phyloP scores from a whole-genome alignment of 768 basidiomycete genomes.

The Tricholoma hemisulphureum region DNA sequence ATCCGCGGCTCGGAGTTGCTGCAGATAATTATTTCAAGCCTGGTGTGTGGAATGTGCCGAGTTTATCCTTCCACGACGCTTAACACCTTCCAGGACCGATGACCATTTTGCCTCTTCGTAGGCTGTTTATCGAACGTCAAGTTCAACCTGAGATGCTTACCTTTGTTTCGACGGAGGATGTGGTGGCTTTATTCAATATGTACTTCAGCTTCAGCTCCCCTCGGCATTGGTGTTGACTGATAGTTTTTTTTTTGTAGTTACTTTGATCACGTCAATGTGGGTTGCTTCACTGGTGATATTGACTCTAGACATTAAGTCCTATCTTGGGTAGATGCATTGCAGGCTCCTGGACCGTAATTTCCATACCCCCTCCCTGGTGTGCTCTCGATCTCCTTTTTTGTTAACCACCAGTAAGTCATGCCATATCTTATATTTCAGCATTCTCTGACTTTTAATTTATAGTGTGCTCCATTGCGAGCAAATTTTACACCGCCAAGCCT shows the following conservation, averaged over 20 bases:
- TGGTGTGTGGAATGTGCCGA: slow-evolving; percentile 43
- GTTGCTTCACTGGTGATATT: slow-evolving; percentile 21
- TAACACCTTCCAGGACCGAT: slow-evolving; percentile 63
- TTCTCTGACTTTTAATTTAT: slow-evolving; percentile 4
- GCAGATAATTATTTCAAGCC: slow-evolving; percentile 92
- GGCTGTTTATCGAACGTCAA: slow-evolving; percentile 84
- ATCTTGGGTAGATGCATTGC: slow-evolving; percentile 60
- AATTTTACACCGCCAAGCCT: slow-evolving; percentile 79
- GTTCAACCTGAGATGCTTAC: slow-evolving; percentile 92
- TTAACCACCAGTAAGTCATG: slow-evolving; percentile 78
- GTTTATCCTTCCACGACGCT: slow-evolving; percentile 1
- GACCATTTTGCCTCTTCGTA: slow-evolving; percentile 79
- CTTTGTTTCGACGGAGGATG: slow-evolving; percentile 85
- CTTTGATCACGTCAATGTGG: slow-evolving; percentile 74
- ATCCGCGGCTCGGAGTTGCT: slow-evolving; percentile 70
- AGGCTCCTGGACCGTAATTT: slow-evolving; percentile 82
- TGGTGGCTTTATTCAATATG: slow-evolving; percentile 90
- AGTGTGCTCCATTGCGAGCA: slow-evolving; percentile 96
- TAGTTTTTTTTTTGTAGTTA: slow-evolving; percentile 42
- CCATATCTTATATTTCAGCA: slow-evolving; percentile 3
- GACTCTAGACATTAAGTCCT: slow-evolving; percentile 5
- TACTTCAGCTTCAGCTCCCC: slow-evolving; percentile 41
- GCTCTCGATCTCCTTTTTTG: slow-evolving; percentile 91
- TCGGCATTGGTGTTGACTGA: slow-evolving; percentile 10
- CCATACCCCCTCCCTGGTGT: slow-evolving; percentile 92